Evolutionary conservation across 176 grass and related monocot species (phyloP), one percentile per base, ranked within the genome.

Genomic region (Raddia distichophylla): DNA sequence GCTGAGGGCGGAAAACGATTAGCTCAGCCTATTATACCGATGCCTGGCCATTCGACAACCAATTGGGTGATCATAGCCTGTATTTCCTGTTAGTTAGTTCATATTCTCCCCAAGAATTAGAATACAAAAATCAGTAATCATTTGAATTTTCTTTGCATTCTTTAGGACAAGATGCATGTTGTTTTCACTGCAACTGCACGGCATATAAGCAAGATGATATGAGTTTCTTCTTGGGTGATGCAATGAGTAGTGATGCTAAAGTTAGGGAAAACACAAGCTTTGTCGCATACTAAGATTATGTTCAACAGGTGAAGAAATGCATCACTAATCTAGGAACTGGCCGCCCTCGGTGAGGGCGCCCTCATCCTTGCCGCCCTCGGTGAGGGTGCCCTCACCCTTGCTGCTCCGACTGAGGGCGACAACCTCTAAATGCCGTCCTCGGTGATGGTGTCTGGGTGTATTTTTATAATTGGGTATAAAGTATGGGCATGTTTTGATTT

Each of bases 151-250:
- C 18, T 64, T 22, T 45, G 37, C 10, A 43, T 77, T 85, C 46
- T 47, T 33, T 70, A 52, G 52, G 58, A 42, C 50, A 73, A 82
- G 33, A 73, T 78, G 83, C 65, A 44, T 44, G 13, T 50, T 42
- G 45, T 78, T 86, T 81, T 66, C 60, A 40, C 65, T 66, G 78
- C 73, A 77, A 76, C 50, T 67, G 8, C 65, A 66, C 0, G 57
- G 60, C 56, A 77, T 40, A 77, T 76, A 71, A 69, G 6, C 9
- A 77, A 85, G 49, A 82, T 86, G 87, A 40, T 52, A 2, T 45
- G 0, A 6, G 22, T 17, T 83, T 84, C 48, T 87, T 75, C 62
- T 46, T 60, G 64, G 64, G n/a, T 76, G 53, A 90, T 56, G 69
- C 72, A 76, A 82, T 9, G 82, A 85, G 76, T 37, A 69, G 56